Conservation (phyloP, 495 filamentous ascomycete species). For the Hypoxylon intermedium region DNA sequence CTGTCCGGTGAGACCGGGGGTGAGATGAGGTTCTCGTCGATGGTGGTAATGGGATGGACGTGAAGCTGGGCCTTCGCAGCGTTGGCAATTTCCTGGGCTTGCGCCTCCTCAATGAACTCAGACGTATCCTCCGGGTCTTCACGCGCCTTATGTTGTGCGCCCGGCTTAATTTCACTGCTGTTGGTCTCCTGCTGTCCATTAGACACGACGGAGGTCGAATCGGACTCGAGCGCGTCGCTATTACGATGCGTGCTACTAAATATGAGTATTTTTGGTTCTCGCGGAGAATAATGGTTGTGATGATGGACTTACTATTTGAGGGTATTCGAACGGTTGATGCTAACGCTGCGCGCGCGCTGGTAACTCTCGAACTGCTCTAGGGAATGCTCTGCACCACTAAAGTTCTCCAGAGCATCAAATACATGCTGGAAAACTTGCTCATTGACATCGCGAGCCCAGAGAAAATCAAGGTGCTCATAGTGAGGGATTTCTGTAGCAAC, state of each 20-base stretch:
- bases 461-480: constrained; percentile 95
- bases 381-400: constrained; percentile 60
- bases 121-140: constrained; percentile 20
- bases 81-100: background rate
- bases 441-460: constrained; percentile 91
- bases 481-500: constrained; percentile 82
- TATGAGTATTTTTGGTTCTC: constrained; percentile 15
- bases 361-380: constrained; percentile 61
- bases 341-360: constrained; percentile 45
- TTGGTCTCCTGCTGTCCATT: constrained; percentile 30
- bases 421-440: constrained; percentile 88
- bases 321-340: constrained; percentile 39
- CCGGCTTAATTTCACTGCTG: background rate
- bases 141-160: constrained; percentile 22
- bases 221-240: constrained; percentile 39
- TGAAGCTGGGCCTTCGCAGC: constrained; percentile 16
- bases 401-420: constrained; percentile 80
- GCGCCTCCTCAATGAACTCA: constrained; percentile 2
- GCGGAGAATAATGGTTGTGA: background rate
- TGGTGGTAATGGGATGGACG: constrained; percentile 21
- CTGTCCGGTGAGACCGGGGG: constrained; percentile 10
- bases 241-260: constrained; percentile 27
- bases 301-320: constrained; percentile 37
- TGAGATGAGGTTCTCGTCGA: constrained; percentile 20
- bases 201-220: constrained; percentile 30